Percentiles rank a stretch among this genome's conserved stretches.
Evolutionary conservation across 2,329 filamentous ascomycete genomes (phyloP).

Genomic region (Coniochaeta prunicola): DNA sequence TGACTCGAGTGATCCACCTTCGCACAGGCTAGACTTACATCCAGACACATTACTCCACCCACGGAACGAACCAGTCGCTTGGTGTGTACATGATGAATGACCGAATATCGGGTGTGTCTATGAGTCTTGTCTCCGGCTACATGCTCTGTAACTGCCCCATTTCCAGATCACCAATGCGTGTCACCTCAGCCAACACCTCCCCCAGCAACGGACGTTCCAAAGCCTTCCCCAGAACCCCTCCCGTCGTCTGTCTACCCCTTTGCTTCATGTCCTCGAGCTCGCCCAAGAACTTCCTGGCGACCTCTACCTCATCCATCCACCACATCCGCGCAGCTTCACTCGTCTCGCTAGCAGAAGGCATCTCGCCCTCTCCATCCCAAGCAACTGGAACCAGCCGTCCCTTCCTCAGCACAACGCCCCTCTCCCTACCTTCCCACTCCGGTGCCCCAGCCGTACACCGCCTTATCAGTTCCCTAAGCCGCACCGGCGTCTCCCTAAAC

Average conservation of each 20-base stretch:
- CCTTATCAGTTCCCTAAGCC: constrained; percentile 8
- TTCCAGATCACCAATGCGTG: neutral
- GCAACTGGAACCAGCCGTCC: constrained; percentile 9
- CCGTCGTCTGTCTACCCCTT: neutral
- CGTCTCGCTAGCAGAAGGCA: neutral
- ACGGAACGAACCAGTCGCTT: too few relatives aligned
- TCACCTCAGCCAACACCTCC: neutral
- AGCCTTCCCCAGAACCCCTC: neutral
- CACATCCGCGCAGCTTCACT: constrained; percentile 5
- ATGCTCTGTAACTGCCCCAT: neutral
- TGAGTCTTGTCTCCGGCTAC: too few relatives aligned
- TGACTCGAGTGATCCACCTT: too few relatives aligned
- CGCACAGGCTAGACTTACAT: too few relatives aligned
- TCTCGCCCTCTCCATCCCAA: neutral
- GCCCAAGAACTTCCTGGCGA: constrained; percentile 5
- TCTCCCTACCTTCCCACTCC: constrained; percentile 10
- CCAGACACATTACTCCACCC: too few relatives aligned
- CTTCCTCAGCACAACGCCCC: constrained; percentile 6
- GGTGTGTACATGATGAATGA: too few relatives aligned
- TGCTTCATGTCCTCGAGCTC: neutral
- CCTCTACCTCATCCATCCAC: constrained; percentile 8
- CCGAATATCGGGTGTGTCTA: too few relatives aligned
- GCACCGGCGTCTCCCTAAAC: constrained; percentile 9
- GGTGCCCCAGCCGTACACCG: constrained; percentile 12
- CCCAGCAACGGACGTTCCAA: neutral